phyloP scores from a whole-genome alignment of 106 monocot genomes.

The Dactylorhiza incarnata region DNA sequence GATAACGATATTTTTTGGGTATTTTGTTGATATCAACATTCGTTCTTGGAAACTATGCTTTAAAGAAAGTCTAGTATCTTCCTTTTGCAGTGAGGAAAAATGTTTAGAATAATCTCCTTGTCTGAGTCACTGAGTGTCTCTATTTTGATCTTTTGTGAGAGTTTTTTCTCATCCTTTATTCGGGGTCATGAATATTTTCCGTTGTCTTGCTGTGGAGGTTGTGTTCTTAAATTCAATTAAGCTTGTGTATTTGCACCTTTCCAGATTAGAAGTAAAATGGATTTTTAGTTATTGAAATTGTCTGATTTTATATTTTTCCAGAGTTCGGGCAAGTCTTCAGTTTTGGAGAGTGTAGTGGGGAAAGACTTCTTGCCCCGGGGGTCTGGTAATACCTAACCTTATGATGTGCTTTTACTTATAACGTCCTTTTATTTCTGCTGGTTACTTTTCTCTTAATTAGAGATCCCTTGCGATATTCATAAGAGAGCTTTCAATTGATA shows the following conservation, averaged over 20 bases:
- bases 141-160: not conserved
- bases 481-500: not conserved
- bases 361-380: constrained; percentile 48
- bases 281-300: not conserved
- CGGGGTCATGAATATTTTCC: not conserved
- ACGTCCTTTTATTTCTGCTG: not conserved
- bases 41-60: not conserved
- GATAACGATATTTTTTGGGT: not conserved
- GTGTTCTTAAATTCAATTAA: not conserved
- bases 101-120: not conserved
- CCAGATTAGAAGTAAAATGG: not conserved
- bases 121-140: not conserved
- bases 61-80: not conserved
- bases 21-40: not conserved
- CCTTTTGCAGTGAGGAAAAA: not conserved
- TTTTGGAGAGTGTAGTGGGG: constrained; percentile 47
- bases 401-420: not conserved
- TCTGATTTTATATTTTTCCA: constrained; percentile 6
- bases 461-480: not conserved
- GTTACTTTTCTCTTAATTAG: not conserved
- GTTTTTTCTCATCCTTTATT: not conserved
- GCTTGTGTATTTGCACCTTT: not conserved
- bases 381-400: constrained; percentile 21
- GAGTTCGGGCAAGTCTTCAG: constrained; percentile 54
- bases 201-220: not conserved